Evolutionary conservation across 371 early-diverging fungal genomes (phyloP).

Genomic region (Neoconidiobolus thromboides): DNA sequence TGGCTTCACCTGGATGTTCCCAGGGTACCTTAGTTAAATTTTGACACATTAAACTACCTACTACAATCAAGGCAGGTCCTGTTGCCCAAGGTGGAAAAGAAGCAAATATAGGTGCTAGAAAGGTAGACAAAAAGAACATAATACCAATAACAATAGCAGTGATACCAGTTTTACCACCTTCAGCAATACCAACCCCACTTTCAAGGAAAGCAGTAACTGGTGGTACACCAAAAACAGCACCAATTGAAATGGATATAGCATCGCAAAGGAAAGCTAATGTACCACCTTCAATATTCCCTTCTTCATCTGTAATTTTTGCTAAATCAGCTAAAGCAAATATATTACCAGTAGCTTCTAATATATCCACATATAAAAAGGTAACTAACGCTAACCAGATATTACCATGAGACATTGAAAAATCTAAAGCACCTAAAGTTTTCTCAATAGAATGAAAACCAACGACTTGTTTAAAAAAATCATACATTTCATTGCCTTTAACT

Average conservation of each 20-base stretch:
- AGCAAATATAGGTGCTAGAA: slow-evolving; percentile 69
- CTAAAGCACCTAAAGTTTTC: slow-evolving; percentile 31
- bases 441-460: slow-evolving; percentile 40
- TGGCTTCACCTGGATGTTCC: slow-evolving; percentile 50
- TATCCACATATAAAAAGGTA: slow-evolving; percentile 62
- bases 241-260: slow-evolving; percentile 36
- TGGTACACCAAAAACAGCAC: slow-evolving; percentile 48
- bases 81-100: slow-evolving; percentile 70
- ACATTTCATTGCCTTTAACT: slow-evolving; percentile 31
- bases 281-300: slow-evolving; percentile 58
- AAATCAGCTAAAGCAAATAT: slow-evolving; percentile 64
- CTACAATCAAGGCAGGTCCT: slow-evolving; percentile 52
- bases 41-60: slow-evolving; percentile 63
- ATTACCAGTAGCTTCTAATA: slow-evolving; percentile 59
- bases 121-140: slow-evolving; percentile 50
- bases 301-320: slow-evolving; percentile 50
- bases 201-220: slow-evolving; percentile 62
- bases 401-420: slow-evolving; percentile 34
- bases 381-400: slow-evolving; percentile 61
- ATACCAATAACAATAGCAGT: slow-evolving; percentile 40
- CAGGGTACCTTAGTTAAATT: slow-evolving; percentile 49
- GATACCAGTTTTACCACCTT: slow-evolving; percentile 59
- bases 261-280: slow-evolving; percentile 50
- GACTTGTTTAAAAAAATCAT: slow-evolving; percentile 48
- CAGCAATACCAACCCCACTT: slow-evolving; percentile 59